Evolutionary conservation across 202 grass and related monocot species (phyloP).

Genomic region (Cymbopogon flexuosus): DNA sequence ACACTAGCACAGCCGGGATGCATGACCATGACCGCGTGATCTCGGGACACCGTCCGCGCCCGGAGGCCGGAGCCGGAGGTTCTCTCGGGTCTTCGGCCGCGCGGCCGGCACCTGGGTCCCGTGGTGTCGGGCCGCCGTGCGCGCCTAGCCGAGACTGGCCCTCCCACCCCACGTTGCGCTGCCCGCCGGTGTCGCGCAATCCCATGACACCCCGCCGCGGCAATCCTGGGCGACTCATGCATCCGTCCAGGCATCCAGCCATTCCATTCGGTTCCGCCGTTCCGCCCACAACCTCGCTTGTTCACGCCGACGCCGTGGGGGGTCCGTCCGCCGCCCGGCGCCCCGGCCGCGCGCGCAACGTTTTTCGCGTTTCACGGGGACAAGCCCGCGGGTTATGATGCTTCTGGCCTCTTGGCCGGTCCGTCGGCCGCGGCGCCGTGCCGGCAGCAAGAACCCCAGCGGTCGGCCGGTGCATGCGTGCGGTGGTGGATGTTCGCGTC

Average conservation of each 20-base stretch:
- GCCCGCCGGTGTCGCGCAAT: conserved; percentile 30
- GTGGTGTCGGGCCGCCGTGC: conserved; percentile 9
- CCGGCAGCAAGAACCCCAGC: background rate
- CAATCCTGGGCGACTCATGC: background rate
- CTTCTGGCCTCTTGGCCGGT: no score
- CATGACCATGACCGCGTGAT: background rate
- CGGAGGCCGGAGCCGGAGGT: background rate
- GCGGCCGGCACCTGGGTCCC: conserved; percentile 10
- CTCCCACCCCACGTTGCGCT: conserved; percentile 35
- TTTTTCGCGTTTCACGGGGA: background rate
- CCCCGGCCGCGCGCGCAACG: background rate
- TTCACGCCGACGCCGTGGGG: conserved; percentile 12
- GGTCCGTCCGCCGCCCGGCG: no score
- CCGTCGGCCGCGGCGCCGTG: conserved; percentile 5
- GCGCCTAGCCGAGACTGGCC: background rate
- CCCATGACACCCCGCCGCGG: conserved; percentile 23
- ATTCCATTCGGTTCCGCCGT: background rate
- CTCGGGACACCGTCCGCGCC: background rate
- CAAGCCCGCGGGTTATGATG: background rate
- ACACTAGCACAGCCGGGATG: background rate
- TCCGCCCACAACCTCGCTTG: background rate
- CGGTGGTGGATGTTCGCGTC: background rate
- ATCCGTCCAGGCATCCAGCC: background rate
- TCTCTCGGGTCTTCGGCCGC: background rate
- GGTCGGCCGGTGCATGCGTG: background rate